Evolutionary conservation across 1,139 yeast species (phyloP).

Genomic region (Hemisphaericaspora xylanilytica): DNA sequence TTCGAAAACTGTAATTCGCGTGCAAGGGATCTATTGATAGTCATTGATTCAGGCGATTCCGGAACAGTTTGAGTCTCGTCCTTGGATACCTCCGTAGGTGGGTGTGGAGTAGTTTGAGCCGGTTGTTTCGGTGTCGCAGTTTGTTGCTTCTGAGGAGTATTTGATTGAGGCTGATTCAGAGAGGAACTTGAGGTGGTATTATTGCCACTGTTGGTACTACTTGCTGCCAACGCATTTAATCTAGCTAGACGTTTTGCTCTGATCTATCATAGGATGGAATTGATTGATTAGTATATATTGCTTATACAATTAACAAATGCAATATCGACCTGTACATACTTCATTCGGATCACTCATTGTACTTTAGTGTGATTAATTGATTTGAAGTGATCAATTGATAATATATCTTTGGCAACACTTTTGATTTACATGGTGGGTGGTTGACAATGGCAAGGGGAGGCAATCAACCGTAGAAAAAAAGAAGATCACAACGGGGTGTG

Average conservation of each 20-base stretch:
- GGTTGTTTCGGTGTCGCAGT: conserved; percentile 1
- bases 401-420: not conserved
- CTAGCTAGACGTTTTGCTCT: conserved; percentile 59
- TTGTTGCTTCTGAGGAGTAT: not conserved
- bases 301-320: too few species aligned
- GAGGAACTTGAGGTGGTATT: not conserved
- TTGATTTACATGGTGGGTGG: too few species aligned
- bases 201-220: conserved; percentile 5
- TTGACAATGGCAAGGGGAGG: too few species aligned
- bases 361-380: not conserved
- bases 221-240: conserved; percentile 33
- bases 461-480: too few species aligned
- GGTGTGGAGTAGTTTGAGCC: not conserved
- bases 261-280: conserved; percentile 34
- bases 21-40: not conserved
- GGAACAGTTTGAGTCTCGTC: conserved; percentile 3
- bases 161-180: conserved; percentile 1
- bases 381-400: not conserved
- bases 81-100: conserved; percentile 1
- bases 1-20: conserved; percentile 17
- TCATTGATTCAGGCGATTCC: not conserved
- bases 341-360: not conserved
- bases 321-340: not conserved
- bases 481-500: too few species aligned
- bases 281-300: too few species aligned